Base-by-base conservation (phyloP, 2,329 filamentous ascomycete species). In the Hypoxylon sp. region DNA sequence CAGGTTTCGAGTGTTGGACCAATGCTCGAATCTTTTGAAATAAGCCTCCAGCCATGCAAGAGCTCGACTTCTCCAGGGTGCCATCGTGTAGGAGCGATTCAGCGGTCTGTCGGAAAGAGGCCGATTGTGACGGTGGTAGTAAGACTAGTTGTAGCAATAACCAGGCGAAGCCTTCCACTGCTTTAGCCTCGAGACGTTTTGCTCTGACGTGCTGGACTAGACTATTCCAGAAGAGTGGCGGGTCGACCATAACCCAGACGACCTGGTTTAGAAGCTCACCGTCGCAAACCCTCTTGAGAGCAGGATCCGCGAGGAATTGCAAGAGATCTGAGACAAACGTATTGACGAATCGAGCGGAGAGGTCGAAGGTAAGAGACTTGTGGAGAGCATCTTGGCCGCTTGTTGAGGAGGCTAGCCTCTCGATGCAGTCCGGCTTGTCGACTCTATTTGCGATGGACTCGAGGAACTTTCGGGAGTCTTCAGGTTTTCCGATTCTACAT, bases 171-270 rank as follows among this genome's bases (percentile, higher is more conserved):
- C 72, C 70, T 18, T 77, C 67, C 2, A 70, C 67, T 2, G 76
- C 74, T 8, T 70, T 58, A 14, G 67, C 9, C 22, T 72, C 68
- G 12, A 83, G 71, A 1, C 64, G 20, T 8, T 72, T 63, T 1
- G 30, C 56, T 28, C 50, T 64, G 45, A 78, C 78, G 0, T 75
- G 58, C 24, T 72, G 65, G 2, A 73, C 67, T 26, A 76, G 69
- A 26, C 70, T 71, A 32, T 79, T 69, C 84, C 83, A 87, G 46
- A 87, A 80, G 1, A 80, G 80, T 0, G 83, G 81, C 2, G 85
- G 85, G 11, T 86, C 79, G 0, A 84, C 78, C 5, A 87, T 77
- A 4, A 72, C 68, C n/a, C 78, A 71, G 2, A 88, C 67, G 3
- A 87, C 59, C 12, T 81, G 76, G 30, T 77, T 74, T 0, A 87